Evolutionary conservation across 2,329 filamentous ascomycete genomes (phyloP), one percentile per base, ranked within the genome.

Genomic region (Erysiphe neolycopersici): DNA sequence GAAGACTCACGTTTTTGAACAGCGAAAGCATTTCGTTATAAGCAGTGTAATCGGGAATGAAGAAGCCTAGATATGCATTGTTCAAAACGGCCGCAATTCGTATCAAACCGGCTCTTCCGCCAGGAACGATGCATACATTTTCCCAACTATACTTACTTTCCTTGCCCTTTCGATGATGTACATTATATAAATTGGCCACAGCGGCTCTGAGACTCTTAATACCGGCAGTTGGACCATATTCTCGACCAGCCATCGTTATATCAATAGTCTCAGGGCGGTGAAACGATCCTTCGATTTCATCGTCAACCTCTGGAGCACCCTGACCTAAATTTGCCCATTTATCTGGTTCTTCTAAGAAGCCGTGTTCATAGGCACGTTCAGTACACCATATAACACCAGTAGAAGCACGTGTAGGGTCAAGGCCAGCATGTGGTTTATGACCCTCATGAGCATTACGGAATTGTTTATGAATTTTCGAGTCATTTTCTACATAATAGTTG

Each of bases 21-120:
- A 94, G 65, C 46, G 77, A 83, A 63, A 94, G 63, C 85, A 95
- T 94, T 65, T 94, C 85, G 56, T 91, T 93, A 66, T 95, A 95
- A 2, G 87, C 87, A 3, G 85, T 93, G 63, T 94, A 94, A 60
- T 94, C 80, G 39, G 82, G 82, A 57, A 92, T 81, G 62, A 92
- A 93, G 69, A 94, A 94, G 37, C 79, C 82, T 49, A 94, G 67
- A 56, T 92, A 92, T 44, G 84, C 77, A 59, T 92, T 92, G 50
- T 87, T 87, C 52, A 95, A 63, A 5, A 95, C 84, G 43, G 87
- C 87, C 17, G 87, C 87, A 58, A 95, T 94, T 53, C 87, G 74
- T 58, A 94, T 94, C 61, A 95, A 65, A 41, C 87, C 87, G 31
- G 87, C 87, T 53, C 87, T 74, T 35, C 87, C 87, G 59, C 85